Percentiles rank a stretch among this genome's conserved stretches.
Evolutionary conservation across 2,329 filamentous ascomycete genomes (phyloP).

Genomic region (Botrytis porri): DNA sequence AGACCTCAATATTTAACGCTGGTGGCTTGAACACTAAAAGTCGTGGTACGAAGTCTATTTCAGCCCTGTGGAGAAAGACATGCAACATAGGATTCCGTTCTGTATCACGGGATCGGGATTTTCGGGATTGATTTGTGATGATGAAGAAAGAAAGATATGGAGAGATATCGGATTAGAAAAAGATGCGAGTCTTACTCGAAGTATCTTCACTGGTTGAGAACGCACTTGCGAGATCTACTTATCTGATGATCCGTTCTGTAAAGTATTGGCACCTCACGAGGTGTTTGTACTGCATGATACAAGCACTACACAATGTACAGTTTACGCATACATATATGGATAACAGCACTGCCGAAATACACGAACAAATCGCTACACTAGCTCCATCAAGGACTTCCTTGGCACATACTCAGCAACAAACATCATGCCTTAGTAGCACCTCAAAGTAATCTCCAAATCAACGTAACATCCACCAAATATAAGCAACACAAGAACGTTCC

Average conservation of each 20-base stretch:
- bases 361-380: background rate
- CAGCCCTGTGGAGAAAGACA: constrained; percentile 5
- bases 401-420: background rate
- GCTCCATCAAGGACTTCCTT: background rate
- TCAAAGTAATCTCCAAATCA: background rate
- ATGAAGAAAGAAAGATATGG: background rate
- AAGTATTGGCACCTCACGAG: background rate
- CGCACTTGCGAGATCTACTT: background rate
- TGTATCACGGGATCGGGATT: background rate
- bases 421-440: no score
- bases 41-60: constrained; percentile 5
- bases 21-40: background rate
- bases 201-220: background rate
- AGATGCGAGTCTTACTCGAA: background rate
- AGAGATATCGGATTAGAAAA: background rate
- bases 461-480: constrained; percentile 7
- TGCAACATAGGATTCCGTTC: background rate
- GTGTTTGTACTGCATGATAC: background rate
- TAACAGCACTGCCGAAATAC: background rate
- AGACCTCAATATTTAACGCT: background rate
- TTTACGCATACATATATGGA: background rate
- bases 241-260: background rate
- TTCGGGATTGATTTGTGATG: background rate
- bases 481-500: constrained; percentile 7
- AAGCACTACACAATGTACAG: background rate